Conservation (phyloP, 164 flowering plant genomes). For the Platanus orientalis region DNA sequence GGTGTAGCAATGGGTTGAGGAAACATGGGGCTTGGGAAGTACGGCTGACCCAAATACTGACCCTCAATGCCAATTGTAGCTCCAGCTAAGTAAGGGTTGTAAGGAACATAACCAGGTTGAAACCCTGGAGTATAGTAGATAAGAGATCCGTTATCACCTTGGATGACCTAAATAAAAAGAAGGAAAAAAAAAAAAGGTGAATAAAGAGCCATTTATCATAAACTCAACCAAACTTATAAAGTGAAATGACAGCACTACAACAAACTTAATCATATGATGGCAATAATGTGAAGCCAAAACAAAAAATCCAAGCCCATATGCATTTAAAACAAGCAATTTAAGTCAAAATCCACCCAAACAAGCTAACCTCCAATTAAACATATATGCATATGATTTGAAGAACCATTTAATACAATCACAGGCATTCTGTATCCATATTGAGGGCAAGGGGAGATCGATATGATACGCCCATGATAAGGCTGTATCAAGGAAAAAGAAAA, state of each 20-base stretch:
- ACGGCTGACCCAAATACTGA: conserved; percentile 39
- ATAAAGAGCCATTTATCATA: neutral
- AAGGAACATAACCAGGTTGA: conserved; percentile 39
- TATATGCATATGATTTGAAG: too few species aligned
- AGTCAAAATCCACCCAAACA: too few species aligned
- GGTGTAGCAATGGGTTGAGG: conserved; percentile 32
- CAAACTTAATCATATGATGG: too few species aligned
- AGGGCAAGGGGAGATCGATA: too few species aligned
- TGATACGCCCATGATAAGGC: too few species aligned
- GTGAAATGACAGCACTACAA: neutral
- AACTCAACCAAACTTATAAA: neutral
- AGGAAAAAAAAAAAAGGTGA: neutral
- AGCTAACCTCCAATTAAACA: too few species aligned
- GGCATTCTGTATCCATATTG: too few species aligned
- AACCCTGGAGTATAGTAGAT: conserved; percentile 40
- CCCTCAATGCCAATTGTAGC: conserved; percentile 40
- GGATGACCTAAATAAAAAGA: conserved; percentile 32
- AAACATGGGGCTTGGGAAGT: conserved; percentile 27
- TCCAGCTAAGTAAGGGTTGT: conserved; percentile 32
- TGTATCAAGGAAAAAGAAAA: too few species aligned
- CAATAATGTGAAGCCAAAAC: too few species aligned
- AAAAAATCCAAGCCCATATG: too few species aligned
- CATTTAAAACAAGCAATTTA: too few species aligned
- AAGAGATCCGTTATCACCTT: conserved; percentile 48
- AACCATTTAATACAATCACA: too few species aligned